Percentiles rank a stretch among this genome's conserved stretches.
These are phyloP conservation scores for Micromonas commoda DNA, from an alignment of 139 green algal species.

Conservation along the genomic window DNA sequence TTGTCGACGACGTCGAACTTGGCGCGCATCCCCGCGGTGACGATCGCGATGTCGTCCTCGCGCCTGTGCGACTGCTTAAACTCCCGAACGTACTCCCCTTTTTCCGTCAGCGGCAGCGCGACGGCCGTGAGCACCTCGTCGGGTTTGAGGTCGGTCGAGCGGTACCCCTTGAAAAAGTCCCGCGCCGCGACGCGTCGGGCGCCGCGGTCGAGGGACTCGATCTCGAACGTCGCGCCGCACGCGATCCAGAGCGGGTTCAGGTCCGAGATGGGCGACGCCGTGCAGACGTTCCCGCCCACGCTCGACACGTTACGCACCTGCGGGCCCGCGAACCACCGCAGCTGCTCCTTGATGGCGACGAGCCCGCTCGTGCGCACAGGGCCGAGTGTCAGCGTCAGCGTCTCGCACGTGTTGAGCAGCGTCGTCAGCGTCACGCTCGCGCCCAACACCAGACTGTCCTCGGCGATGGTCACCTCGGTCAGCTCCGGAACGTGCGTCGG, in stretches of 20 bases:
- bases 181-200: slow-evolving; percentile 34
- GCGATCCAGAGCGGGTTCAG: slow-evolving; percentile 89
- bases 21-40: slow-evolving; percentile 78
- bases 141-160: slow-evolving; percentile 53
- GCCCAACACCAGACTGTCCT: slow-evolving; percentile 60
- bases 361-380: too few species aligned
- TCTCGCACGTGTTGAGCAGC: slow-evolving; percentile 52
- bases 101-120: slow-evolving; percentile 49
- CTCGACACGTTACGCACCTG: slow-evolving; percentile 91
- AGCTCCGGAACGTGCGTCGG: slow-evolving; percentile 74
- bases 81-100: slow-evolving; percentile 85
- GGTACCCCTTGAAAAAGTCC: slow-evolving; percentile 90
- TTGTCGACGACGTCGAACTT: slow-evolving; percentile 8
- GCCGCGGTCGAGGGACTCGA: neutral
- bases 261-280: slow-evolving; percentile 85
- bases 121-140: slow-evolving; percentile 74
- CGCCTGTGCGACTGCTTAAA: slow-evolving; percentile 90
- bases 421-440: slow-evolving; percentile 56
- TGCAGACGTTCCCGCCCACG: slow-evolving; percentile 87
- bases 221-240: slow-evolving; percentile 55
- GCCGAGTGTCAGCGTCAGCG: too few species aligned
- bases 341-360: slow-evolving; percentile 72
- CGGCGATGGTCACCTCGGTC: slow-evolving; percentile 49
- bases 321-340: slow-evolving; percentile 73
- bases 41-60: slow-evolving; percentile 98